A percentile compares a stretch with the other conserved stretches of the same genome.
Evolutionary conservation across 371 early-diverging fungal genomes (phyloP).

Genomic region (Mucor racemosus): DNA sequence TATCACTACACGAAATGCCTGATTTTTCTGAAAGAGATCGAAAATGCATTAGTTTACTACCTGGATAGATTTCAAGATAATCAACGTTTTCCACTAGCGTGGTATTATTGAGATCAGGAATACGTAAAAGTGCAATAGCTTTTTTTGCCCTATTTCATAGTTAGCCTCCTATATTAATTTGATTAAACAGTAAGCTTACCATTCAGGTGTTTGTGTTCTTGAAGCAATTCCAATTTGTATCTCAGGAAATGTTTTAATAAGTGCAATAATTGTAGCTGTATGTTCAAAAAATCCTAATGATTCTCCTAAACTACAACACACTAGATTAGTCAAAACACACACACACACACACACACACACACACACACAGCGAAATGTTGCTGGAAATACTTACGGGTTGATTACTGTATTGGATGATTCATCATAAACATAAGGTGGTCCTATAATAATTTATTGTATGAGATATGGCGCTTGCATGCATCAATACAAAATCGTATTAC

Average conservation of each 20-base stretch:
- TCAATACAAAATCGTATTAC: constrained; percentile 12
- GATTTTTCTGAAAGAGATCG: constrained; percentile 35
- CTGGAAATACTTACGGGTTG: constrained; percentile 17
- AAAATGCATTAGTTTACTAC: constrained; percentile 52
- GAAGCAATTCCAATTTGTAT: constrained; percentile 57
- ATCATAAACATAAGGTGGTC: constrained; percentile 33
- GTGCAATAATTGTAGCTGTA: constrained; percentile 40
- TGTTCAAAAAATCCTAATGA: constrained; percentile 38
- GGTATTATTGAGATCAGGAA: constrained; percentile 29
- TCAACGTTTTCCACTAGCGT: constrained; percentile 40
- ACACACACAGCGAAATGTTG: too few relatives aligned
- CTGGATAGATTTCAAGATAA: constrained; percentile 51
- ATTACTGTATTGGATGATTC: constrained; percentile 18
- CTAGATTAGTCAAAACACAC: too few relatives aligned
- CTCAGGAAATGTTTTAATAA: constrained; percentile 41
- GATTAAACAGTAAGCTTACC: constrained; percentile 30
- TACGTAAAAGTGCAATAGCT: constrained; percentile 30
- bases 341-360: too few relatives aligned
- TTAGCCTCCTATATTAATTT: neutral
- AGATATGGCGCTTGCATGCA: neutral
- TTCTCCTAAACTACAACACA: constrained; percentile 27
- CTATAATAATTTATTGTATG: constrained; percentile 10
- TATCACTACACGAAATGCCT: constrained; percentile 47
- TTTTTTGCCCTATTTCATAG: constrained; percentile 28
- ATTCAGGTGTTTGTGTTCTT: constrained; percentile 52